Base-by-base conservation (phyloP, 2,329 filamentous ascomycete species). In the Plenodomus biglobosus region DNA sequence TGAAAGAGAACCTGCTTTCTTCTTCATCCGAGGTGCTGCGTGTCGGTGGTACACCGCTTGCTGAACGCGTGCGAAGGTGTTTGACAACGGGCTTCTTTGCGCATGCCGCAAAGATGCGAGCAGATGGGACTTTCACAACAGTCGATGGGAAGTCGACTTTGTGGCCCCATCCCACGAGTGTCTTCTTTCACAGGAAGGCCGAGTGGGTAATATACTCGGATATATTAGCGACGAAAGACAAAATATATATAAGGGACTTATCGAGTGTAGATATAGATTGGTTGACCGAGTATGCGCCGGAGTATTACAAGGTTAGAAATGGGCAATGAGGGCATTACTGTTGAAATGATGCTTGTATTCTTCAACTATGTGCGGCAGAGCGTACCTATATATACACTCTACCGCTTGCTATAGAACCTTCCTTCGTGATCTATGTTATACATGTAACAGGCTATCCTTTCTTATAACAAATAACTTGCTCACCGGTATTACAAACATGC, bases 181-280 rank as follows among this genome's bases (percentile, higher is more conserved):
- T 97, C 59, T 90, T 97, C 85, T 97, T 97, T 77, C 95, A 96
- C 71, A 85, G 92, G 47, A 96, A 95, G 76, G 90, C 90, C 10
- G 91, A 96, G 56, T 97, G 92, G 91, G 91, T 97, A 8, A 82
- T 99, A 27, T 99, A 96, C 66, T 88, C 95, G 62, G 92, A 96
- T 74, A 84, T 96, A 32, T 84, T 96, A 79, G 90, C 97, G 75
- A 95, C 89, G 3, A 84, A 87, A 8, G 84, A 83, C 55, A 97
- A 97, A 78, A 91, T 83, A 0, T 97, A 87, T 68, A 95, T 99
- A 61, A 80, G 90, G 46, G 92, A 97, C 71, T 77, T 97, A 50
- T 94, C 86, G n/a, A 94, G 90, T 75, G 88, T 97, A 62, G 89
- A 96, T 69, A 96, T 90, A 78, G 78, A 76, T n/a, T 99, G 92